Percentiles rank a stretch among this genome's conserved stretches.
Conservation (phyloP, 768 basidiomycete species). For the Auriscalpium orientale region DNA sequence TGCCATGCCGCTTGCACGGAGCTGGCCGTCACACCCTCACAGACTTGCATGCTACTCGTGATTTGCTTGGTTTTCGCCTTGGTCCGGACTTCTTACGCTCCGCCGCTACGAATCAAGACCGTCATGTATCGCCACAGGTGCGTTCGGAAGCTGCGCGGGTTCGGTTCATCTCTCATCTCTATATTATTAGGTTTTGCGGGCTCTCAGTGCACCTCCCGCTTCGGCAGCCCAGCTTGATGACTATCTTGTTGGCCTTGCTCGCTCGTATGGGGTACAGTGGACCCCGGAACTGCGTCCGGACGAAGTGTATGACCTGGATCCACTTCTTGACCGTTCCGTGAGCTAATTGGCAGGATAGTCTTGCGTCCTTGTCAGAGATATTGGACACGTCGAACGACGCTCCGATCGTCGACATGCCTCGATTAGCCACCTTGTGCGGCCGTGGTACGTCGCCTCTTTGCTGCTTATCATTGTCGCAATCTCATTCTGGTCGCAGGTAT, state of each 20-base stretch:
- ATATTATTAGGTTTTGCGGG: constrained; percentile 38
- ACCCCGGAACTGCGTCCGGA: constrained; percentile 50
- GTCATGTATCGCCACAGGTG: constrained; percentile 48
- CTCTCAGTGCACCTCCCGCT: constrained; percentile 44
- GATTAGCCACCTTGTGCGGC: constrained; percentile 48
- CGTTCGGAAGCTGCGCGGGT: neutral
- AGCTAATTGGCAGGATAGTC: constrained; percentile 27
- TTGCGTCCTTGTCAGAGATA: constrained; percentile 51
- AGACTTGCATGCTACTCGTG: constrained; percentile 55
- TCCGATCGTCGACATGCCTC: constrained; percentile 46
- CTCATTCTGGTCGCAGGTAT: constrained; percentile 39
- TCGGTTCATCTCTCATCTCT: neutral
- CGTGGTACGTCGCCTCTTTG: constrained; percentile 41
- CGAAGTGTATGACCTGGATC: constrained; percentile 42
- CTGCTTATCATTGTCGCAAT: constrained; percentile 2
- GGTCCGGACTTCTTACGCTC: constrained; percentile 50
- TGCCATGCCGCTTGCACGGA: neutral
- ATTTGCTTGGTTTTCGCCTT: constrained; percentile 46
- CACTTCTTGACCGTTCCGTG: neutral
- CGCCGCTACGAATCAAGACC: constrained; percentile 42
- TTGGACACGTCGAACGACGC: constrained; percentile 41
- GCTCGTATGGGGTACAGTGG: constrained; percentile 51
- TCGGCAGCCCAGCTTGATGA: constrained; percentile 49
- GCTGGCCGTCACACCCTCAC: neutral
- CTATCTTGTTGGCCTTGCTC: constrained; percentile 48